Evolutionary conservation across 768 basidiomycete genomes (phyloP), one percentile per base, ranked within the genome.

Genomic region (Tricholoma terreum): DNA sequence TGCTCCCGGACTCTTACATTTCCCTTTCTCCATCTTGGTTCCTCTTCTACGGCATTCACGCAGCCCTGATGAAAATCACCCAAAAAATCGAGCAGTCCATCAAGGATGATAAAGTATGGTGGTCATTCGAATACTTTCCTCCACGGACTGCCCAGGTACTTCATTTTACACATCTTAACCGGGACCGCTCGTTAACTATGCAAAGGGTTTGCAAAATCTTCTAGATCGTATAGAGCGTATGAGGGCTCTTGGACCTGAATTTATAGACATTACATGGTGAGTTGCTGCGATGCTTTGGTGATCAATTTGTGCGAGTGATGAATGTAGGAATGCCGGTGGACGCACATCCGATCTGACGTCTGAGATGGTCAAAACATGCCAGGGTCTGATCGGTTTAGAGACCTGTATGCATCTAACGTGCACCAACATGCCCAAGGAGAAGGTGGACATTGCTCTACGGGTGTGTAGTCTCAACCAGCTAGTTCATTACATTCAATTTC

Each of bases 381-480:
- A 98, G 74, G 81, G 90, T 48, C 73, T 92, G 36, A 92, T 98
- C 71, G 97, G 95, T 0, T 80, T 98, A 21, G 94, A 98, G 75
- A 96, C 94, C 27, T 98, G 94, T 76, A 94, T 99, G 93, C 97
- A 99, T 74, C 73, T 99, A 63, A 98, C 96, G 45, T 98, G 97
- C 69, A 98, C 97, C 50, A 97, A 96, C 75, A 97, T 99, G 94
- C 93, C 94, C n/a, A 80, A 81, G 67, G 88, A 91, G 70, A 98
- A 98, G 69, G 89, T 99, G 19, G 94, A 97, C 73, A 84, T 87
- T 65, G 94, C 96, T 31, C 75, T 99, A 45, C 75, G 80, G 69
- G 96, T 98, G 66, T 19, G 43, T 24, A 63, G 90, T 76, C 11
- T 21, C 56, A 12, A 8, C 56, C 57, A 8, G 24, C 36, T 56